Base-by-base conservation (phyloP, 2,329 filamentous ascomycete species). In the Zasmidium angulare region DNA sequence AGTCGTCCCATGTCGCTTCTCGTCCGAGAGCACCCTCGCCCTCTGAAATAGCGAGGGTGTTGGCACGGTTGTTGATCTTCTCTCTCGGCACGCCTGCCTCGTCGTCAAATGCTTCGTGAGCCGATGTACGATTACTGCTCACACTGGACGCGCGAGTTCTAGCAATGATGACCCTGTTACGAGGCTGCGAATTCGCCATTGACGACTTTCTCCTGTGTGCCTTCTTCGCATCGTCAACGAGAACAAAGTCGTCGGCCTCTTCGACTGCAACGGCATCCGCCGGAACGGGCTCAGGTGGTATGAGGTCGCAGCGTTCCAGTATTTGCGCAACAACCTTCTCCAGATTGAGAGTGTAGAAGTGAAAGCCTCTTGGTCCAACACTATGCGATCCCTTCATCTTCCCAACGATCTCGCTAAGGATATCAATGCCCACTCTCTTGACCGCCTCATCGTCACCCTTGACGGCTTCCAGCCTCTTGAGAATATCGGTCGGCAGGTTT, bases 1-100 rank as follows among this genome's bases (percentile, higher is more conserved):
- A 99, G 69, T 99, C 95, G 70, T 99, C 95, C 95, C 95, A 99
- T 0, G 95, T 99, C 31, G 95, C 95, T 80, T 98, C 93, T 52
- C 95, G 85, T 11, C 93, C 95, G 6, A 97, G 81, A 2, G 89
- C 84, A 22, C 93, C 95, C 70, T 96, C 89, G 4, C 95, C 93
- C 77, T 98, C 93, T 0, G 93, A 96, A 59, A 97, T 97, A 24
- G 93, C 91, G 10, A 98, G 83, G 0, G 91, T 95, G 73, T 93
- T 93, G 58, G 89, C 88, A 54, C 93, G 85, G 31, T 70, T 72
- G 72, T 93, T 93, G 69, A 93, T 78, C 56, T 68, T 85, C 66
- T 87, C 87, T 2, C 84, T 84, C 1, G 87, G 90, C n/a, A 93
- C 78, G 19, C 88, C 90, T 3, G 90, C 91, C 70, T 95, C 90